Evolutionary conservation across 192 early-diverging fungal genomes (phyloP).

Genomic region (Chytriomyces sp.): DNA sequence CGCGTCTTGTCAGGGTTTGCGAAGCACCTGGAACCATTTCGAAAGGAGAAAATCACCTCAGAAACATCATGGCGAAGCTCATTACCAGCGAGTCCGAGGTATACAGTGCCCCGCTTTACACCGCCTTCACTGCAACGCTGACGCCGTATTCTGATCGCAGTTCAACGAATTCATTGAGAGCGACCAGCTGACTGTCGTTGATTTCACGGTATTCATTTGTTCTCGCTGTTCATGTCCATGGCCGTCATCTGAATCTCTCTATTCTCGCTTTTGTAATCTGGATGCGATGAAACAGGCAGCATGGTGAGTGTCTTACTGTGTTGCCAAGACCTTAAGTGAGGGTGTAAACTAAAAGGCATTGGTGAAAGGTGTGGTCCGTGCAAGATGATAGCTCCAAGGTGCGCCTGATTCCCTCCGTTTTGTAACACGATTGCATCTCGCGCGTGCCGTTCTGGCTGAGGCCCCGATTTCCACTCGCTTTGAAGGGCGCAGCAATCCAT

Average conservation of each 20-base stretch:
- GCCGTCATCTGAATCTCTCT: not conserved
- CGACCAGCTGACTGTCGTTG: constrained; percentile 61
- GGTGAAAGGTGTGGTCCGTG: constrained; percentile 83
- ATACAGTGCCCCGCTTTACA: constrained; percentile 9
- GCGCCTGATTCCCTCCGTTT: not conserved
- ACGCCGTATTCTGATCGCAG: constrained; percentile 37
- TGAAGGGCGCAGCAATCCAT: constrained; percentile 53
- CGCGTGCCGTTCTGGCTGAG: not conserved
- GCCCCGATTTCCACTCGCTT: not conserved
- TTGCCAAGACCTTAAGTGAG: not conserved
- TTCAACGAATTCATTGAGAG: constrained; percentile 46
- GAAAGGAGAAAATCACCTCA: too few species aligned
- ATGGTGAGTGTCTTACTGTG: not conserved
- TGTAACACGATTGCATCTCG: not conserved
- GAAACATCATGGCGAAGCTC: not conserved
- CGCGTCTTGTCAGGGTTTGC: too few species aligned
- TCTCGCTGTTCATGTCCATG: not conserved
- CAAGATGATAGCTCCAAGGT: constrained; percentile 65
- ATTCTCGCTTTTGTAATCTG: not conserved
- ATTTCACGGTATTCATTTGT: constrained; percentile 64
- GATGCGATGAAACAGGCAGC: too few species aligned
- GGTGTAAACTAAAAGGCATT: not conserved
- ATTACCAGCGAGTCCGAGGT: not conserved
- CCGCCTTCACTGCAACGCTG: constrained; percentile 34
- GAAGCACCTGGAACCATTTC: too few species aligned